Percentiles rank a stretch among this genome's conserved stretches.
These are phyloP conservation scores for Trichoderma pleuroti DNA, from an alignment of 2,329 filamentous ascomycete genomes.

Conservation along the genomic window DNA sequence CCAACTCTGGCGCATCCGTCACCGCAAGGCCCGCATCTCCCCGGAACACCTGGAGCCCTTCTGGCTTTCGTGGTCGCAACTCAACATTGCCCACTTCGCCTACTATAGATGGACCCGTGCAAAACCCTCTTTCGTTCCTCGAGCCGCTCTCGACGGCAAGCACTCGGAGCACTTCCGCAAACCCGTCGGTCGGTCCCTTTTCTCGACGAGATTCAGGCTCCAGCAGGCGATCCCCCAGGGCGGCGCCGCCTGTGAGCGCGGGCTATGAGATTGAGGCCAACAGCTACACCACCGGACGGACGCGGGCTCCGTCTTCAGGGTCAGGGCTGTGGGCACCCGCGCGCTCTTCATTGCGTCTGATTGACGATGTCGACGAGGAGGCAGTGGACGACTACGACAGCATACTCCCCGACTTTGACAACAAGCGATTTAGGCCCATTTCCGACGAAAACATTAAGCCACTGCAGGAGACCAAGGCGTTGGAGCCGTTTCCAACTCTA, in stretches of 20 bases:
- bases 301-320: slow-evolving; percentile 26
- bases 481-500: background rate
- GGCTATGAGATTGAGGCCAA: slow-evolving; percentile 20
- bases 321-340: slow-evolving; percentile 35
- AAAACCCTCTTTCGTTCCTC: slow-evolving; percentile 38
- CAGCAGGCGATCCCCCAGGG: slow-evolving; percentile 25
- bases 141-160: slow-evolving; percentile 41
- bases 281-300: background rate
- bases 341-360: slow-evolving; percentile 42
- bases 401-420: slow-evolving; percentile 52
- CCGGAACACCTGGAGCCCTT: slow-evolving; percentile 30
- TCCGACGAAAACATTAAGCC: background rate
- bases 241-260: slow-evolving; percentile 21
- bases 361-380: slow-evolving; percentile 45
- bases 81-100: slow-evolving; percentile 26
- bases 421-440: slow-evolving; percentile 32
- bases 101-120: slow-evolving; percentile 24
- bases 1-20: slow-evolving; percentile 35
- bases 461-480: background rate
- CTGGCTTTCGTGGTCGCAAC: slow-evolving; percentile 35
- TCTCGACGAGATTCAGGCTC: slow-evolving; percentile 32
- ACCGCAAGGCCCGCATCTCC: slow-evolving; percentile 34
- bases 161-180: slow-evolving; percentile 46
- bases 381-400: slow-evolving; percentile 45
- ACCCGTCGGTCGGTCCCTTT: slow-evolving; percentile 32